Conservation (phyloP, 2,329 filamentous ascomycete species). For the Pyrenophora graminea region DNA sequence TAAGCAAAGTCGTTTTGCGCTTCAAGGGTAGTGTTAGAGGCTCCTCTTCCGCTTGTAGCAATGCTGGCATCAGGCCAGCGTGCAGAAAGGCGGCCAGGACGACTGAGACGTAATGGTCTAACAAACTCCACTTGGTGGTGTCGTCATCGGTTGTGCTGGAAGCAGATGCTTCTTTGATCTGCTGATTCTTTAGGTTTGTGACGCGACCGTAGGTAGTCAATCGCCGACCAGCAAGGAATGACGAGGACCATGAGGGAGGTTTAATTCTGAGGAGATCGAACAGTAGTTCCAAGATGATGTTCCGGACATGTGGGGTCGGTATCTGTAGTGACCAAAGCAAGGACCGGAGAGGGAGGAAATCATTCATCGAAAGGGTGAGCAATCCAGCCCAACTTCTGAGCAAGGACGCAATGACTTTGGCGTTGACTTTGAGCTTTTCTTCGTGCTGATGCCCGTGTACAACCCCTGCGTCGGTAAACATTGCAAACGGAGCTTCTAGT, state of each 20-base stretch:
- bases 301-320: constrained; percentile 60
- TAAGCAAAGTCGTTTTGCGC: constrained; percentile 85
- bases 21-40: constrained; percentile 72
- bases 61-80: constrained; percentile 66
- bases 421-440: constrained; percentile 78
- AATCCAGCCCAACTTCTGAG: constrained; percentile 93
- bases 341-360: constrained; percentile 82
- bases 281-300: constrained; percentile 85
- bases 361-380: constrained; percentile 84
- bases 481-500: constrained; percentile 81
- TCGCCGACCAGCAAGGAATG: constrained; percentile 87
- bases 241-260: constrained; percentile 90
- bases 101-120: constrained; percentile 92
- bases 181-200: constrained; percentile 72
- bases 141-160: constrained; percentile 73
- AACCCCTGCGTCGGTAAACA: constrained; percentile 80
- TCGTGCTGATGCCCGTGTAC: constrained; percentile 58
- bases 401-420: constrained; percentile 87
- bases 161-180: constrained; percentile 55
- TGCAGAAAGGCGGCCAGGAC: constrained; percentile 84
- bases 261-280: constrained; percentile 88
- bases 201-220: constrained; percentile 97
- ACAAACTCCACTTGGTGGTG: constrained; percentile 70
- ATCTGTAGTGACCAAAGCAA: constrained; percentile 70
- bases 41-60: constrained; percentile 67